Evolutionary conservation across 805 yeast species (phyloP).

Genomic region (Scheffersomyces amazonensis): DNA sequence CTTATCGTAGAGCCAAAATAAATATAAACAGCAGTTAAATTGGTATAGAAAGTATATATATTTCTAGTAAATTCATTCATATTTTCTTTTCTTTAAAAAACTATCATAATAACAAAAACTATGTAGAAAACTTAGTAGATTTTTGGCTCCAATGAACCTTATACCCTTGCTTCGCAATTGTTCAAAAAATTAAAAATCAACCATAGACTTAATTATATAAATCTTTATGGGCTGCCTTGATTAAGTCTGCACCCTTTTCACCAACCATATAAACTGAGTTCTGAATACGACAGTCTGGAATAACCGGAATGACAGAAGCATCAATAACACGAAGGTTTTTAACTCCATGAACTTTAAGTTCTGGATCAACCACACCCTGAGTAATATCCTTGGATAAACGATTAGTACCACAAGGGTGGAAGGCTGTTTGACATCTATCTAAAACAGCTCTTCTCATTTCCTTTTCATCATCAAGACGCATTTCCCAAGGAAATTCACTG

Average conservation of each 20-base stretch:
- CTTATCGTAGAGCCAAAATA: no score
- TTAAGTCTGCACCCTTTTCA: constrained; percentile 24
- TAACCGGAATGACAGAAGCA: constrained; percentile 29
- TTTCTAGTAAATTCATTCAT: no score
- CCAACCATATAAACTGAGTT: constrained; percentile 23
- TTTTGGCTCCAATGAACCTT: no score
- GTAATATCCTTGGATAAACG: constrained; percentile 11
- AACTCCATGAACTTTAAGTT: constrained; percentile 23
- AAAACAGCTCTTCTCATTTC: constrained; percentile 25
- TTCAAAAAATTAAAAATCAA: no score
- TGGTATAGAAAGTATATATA: no score
- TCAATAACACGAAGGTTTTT: constrained; percentile 24
- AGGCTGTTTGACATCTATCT: constrained; percentile 26
- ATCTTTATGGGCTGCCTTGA: constrained; percentile 12
- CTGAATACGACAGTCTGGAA: constrained; percentile 23
- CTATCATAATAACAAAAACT: no score
- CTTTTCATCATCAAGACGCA: constrained; percentile 23
- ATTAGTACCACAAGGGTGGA: constrained; percentile 29
- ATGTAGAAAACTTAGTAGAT: no score
- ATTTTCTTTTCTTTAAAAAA: no score
- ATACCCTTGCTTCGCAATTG: no score
- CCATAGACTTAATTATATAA: no score
- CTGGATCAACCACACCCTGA: constrained; percentile 25
- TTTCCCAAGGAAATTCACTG: constrained; percentile 25
- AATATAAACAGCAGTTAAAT: no score